Conservation (phyloP, 192 early-diverging fungal species). For the Jimgerdemannia lactiflua region DNA sequence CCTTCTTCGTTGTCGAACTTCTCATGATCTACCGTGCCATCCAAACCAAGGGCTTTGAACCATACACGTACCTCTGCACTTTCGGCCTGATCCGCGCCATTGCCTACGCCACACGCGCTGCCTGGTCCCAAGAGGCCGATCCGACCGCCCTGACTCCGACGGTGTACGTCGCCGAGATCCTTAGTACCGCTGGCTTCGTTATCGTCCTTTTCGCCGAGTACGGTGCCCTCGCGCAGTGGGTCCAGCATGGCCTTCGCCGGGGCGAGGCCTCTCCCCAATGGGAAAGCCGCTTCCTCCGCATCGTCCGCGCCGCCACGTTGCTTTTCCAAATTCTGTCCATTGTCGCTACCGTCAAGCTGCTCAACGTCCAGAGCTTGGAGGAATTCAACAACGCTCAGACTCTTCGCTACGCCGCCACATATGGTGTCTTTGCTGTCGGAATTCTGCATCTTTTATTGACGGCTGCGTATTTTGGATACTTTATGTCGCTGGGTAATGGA, state of each 20-base stretch:
- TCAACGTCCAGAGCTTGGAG: neutral
- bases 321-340: neutral
- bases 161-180: neutral
- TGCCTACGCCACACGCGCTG: neutral
- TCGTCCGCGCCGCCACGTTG: neutral
- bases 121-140: neutral
- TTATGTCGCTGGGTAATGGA: neutral
- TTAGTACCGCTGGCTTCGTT: neutral
- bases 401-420: neutral
- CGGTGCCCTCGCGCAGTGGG: neutral
- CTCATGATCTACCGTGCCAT: neutral
- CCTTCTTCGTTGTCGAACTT: neutral
- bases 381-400: neutral
- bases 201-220: neutral
- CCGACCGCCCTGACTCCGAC: neutral
- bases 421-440: neutral
- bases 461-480: neutral
- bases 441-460: neutral
- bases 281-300: neutral
- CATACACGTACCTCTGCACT: neutral
- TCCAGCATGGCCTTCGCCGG: neutral
- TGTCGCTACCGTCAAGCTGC: neutral
- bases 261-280: neutral
- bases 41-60: neutral
- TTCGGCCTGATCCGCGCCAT: neutral